Percentiles rank a stretch among this genome's conserved stretches.
phyloP scores from a whole-genome alignment of 805 yeast species.

The Tetrapisispora phaffii region DNA sequence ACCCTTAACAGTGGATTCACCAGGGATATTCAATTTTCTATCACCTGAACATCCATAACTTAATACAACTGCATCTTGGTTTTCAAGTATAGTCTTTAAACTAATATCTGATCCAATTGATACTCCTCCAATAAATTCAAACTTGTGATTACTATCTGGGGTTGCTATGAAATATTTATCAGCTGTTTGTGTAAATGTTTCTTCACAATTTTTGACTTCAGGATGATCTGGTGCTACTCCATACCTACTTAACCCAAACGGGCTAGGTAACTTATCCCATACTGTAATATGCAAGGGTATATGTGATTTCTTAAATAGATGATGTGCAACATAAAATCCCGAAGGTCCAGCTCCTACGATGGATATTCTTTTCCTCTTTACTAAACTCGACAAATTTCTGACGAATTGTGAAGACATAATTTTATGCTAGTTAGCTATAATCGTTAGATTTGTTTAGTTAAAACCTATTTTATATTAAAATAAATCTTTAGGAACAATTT shows the following conservation, averaged over 20 bases:
- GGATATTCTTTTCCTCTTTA: slow-evolving; percentile 38
- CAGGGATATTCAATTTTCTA: slow-evolving; percentile 43
- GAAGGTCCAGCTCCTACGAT: slow-evolving; percentile 95
- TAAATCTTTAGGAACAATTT: too few species aligned
- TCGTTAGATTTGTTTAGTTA: too few species aligned
- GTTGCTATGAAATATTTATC: slow-evolving; percentile 8
- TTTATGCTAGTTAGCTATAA: too few species aligned
- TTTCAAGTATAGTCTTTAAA: slow-evolving; percentile 38
- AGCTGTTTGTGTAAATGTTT: slow-evolving; percentile 52
- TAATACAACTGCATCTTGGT: slow-evolving; percentile 65
- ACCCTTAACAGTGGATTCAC: slow-evolving; percentile 46
- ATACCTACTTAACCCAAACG: slow-evolving; percentile 81
- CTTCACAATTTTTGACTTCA: slow-evolving; percentile 75
- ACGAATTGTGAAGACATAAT: neutral
- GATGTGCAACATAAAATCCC: slow-evolving; percentile 82
- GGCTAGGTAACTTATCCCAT: slow-evolving; percentile 79
- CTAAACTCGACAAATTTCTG: neutral
- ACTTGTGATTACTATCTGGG: slow-evolving; percentile 26
- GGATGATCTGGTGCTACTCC: slow-evolving; percentile 99
- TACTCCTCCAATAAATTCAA: slow-evolving; percentile 63
- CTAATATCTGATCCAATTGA: slow-evolving; percentile 54
- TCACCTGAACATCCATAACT: slow-evolving; percentile 76
- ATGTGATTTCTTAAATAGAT: slow-evolving; percentile 44
- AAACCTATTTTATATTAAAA: too few species aligned
- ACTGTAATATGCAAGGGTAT: slow-evolving; percentile 48